A percentile compares a stretch with the other conserved stretches of the same genome.
These are phyloP conservation scores for Saccharomycopsis olivae DNA, from an alignment of 805 yeast genomes.

Conservation along the genomic window DNA sequence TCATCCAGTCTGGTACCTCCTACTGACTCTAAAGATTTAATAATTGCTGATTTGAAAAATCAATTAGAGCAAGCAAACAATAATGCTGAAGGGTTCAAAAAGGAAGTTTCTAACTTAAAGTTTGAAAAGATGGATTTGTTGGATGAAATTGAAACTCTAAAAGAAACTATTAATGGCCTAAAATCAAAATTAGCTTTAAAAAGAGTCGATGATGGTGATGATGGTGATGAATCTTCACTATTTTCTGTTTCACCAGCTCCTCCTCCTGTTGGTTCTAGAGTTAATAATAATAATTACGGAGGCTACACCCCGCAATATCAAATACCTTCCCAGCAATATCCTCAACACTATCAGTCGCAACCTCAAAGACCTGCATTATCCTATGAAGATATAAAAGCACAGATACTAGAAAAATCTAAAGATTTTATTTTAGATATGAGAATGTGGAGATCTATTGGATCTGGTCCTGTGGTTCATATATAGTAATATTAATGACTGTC, in stretches of 20 bases:
- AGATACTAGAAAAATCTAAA: conserved; percentile 60
- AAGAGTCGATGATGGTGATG: conserved; percentile 20
- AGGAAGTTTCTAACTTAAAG: conserved; percentile 26
- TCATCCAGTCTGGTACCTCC: background rate
- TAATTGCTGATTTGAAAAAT: conserved; percentile 24
- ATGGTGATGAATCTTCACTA: conserved; percentile 9
- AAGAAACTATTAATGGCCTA: conserved; percentile 22
- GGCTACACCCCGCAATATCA: conserved; percentile 2
- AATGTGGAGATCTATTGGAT: conserved; percentile 62
- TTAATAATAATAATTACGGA: conserved; percentile 2
- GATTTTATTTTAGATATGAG: conserved; percentile 86
- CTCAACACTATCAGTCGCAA: conserved; percentile 14
- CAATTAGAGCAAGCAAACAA: conserved; percentile 26
- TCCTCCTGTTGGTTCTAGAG: conserved; percentile 1
- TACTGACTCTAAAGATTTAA: conserved; percentile 28
- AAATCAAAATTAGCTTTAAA: conserved; percentile 21
- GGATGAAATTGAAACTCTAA: conserved; percentile 26
- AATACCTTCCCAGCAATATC: conserved; percentile 13
- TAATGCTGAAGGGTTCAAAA: conserved; percentile 31
- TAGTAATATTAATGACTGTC: conserved; percentile 21
- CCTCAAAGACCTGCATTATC: conserved; percentile 21
- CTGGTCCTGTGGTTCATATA: conserved; percentile 48
- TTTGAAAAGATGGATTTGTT: conserved; percentile 28
- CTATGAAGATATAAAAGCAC: conserved; percentile 26
- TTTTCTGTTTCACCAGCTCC: conserved; percentile 15